Conservation (phyloP, 768 basidiomycete species). For the Calocybe indica region DNA sequence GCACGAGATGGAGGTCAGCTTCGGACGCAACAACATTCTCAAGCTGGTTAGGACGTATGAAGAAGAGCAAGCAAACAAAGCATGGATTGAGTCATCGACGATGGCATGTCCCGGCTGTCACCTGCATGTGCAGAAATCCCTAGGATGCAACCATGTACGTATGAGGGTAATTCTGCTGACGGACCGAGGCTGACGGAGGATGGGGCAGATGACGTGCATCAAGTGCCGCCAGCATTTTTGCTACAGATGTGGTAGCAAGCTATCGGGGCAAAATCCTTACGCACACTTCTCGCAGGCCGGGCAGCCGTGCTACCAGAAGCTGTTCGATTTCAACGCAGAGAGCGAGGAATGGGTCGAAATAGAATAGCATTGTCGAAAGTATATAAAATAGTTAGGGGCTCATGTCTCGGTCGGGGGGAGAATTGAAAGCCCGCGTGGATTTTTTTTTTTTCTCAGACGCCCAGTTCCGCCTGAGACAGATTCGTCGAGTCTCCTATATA, state of each 20-base stretch:
- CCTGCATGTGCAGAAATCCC: constrained; percentile 66
- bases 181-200: constrained; percentile 7
- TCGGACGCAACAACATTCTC: constrained; percentile 55
- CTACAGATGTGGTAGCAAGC: constrained; percentile 63
- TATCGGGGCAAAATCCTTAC: constrained; percentile 52
- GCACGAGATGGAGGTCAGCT: constrained; percentile 48
- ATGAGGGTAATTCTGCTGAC: neutral
- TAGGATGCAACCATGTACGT: constrained; percentile 87
- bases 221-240: constrained; percentile 78
- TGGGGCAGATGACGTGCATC: constrained; percentile 65
- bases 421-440: constrained; percentile 37
- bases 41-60: constrained; percentile 56
- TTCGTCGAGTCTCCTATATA: constrained; percentile 18
- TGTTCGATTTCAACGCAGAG: constrained; percentile 52
- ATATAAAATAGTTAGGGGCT: constrained; percentile 7
- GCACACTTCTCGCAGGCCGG: constrained; percentile 57
- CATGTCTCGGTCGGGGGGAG: constrained; percentile 14
- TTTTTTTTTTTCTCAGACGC: constrained; percentile 20
- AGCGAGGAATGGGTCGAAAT: constrained; percentile 43
- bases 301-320: constrained; percentile 50
- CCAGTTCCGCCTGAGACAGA: constrained; percentile 23
- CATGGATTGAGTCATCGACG: constrained; percentile 68
- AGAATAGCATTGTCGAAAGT: no score
- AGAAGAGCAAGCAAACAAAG: constrained; percentile 70
- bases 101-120: constrained; percentile 70